These are phyloP conservation scores for Agrocybe chaxingu DNA, from an alignment of 768 basidiomycete genomes.

Conservation along the genomic window DNA sequence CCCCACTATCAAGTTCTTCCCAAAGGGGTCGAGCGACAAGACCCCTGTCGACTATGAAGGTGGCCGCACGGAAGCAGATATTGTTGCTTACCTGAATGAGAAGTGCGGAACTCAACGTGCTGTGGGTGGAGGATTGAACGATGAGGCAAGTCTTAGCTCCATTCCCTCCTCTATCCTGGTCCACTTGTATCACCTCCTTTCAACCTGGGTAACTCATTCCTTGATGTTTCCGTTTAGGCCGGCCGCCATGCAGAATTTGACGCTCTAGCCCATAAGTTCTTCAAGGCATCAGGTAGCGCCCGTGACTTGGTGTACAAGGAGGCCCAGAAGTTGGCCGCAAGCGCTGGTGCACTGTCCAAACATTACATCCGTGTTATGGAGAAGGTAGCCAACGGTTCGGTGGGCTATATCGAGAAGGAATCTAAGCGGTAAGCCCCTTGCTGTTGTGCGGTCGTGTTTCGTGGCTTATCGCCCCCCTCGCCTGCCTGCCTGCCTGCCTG, in stretches of 20 bases:
- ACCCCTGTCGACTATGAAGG: slow-evolving; percentile 65
- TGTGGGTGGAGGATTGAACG: slow-evolving; percentile 76
- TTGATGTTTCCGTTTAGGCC: slow-evolving; percentile 45
- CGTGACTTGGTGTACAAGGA: slow-evolving; percentile 65
- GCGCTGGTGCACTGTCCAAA: slow-evolving; percentile 49
- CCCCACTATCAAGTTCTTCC: slow-evolving; percentile 97
- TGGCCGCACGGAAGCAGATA: slow-evolving; percentile 68
- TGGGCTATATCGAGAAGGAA: slow-evolving; percentile 85
- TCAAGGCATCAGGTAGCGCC: slow-evolving; percentile 51
- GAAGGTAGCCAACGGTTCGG: slow-evolving; percentile 69
- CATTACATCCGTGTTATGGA: slow-evolving; percentile 92
- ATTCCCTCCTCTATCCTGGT: background rate
- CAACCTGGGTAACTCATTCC: slow-evolving; percentile 5
- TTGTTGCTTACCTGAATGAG: slow-evolving; percentile 79
- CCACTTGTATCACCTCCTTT: slow-evolving; percentile 6
- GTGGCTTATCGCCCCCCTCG: slow-evolving; percentile 3
- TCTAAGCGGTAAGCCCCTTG: slow-evolving; percentile 57
- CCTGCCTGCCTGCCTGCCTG: slow-evolving; percentile 1
- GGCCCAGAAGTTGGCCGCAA: slow-evolving; percentile 51
- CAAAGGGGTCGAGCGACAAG: slow-evolving; percentile 51
- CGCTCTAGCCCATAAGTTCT: slow-evolving; percentile 70
- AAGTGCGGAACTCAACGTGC: slow-evolving; percentile 85
- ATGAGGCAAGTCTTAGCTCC: slow-evolving; percentile 41
- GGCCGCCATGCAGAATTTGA: slow-evolving; percentile 82
- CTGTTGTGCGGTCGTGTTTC: slow-evolving; percentile 7